A percentile compares a stretch with the other conserved stretches of the same genome.
phyloP scores from a whole-genome alignment of 257 asterid genomes.

The Oldenlandia corymbosa region DNA sequence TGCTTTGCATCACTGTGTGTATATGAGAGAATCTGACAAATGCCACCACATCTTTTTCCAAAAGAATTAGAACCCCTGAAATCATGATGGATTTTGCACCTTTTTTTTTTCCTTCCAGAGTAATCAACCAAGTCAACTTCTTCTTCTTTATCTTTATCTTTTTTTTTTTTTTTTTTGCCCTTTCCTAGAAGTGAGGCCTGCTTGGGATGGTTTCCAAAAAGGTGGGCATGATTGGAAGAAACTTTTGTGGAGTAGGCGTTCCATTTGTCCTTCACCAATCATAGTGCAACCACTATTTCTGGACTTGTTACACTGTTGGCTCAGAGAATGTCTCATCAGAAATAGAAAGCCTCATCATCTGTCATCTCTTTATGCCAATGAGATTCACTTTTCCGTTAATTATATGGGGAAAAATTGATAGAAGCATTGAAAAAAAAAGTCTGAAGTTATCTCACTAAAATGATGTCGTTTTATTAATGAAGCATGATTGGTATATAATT shows the following conservation, averaged over 20 bases:
- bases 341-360: conserved; percentile 1
- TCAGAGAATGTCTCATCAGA: conserved; percentile 1
- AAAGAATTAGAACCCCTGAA: no score
- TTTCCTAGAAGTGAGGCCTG: conserved; percentile 2
- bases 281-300: conserved; percentile 8
- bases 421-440: no score
- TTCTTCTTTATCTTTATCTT: no score
- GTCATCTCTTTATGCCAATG: no score
- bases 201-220: conserved; percentile 3
- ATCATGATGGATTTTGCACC: no score
- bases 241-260: not conserved
- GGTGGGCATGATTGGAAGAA: conserved; percentile 1
- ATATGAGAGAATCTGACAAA: not conserved
- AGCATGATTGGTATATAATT: no score
- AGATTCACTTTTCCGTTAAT: no score
- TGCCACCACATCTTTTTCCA: not conserved
- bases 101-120: not conserved
- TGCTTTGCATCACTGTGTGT: not conserved
- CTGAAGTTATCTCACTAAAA: no score
- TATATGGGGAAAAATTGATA: no score
- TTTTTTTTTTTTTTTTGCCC: no score
- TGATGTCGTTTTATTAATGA: no score
- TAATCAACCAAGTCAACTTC: not conserved
- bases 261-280: not conserved
- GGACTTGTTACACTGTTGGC: not conserved